These are phyloP conservation scores for Cenchrus fungigraminus DNA, from an alignment of 176 grass and related monocot genomes.

Conservation along the genomic window DNA sequence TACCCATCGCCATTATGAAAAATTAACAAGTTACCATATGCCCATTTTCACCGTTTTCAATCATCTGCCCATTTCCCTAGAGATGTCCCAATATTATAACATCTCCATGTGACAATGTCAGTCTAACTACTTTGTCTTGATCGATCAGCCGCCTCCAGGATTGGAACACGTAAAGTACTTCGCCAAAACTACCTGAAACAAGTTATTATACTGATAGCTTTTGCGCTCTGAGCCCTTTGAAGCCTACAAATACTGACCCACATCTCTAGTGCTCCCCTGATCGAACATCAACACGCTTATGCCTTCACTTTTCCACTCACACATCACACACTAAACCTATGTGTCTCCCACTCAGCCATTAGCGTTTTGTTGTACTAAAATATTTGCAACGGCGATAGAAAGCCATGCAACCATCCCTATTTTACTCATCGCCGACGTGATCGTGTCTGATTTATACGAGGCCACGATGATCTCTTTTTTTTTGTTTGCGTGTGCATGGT, in stretches of 20 bases:
- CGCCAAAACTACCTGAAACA: slow-evolving; percentile 48
- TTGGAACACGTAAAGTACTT: slow-evolving; percentile 52
- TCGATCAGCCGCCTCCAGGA: slow-evolving; percentile 35
- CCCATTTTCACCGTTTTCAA: neutral
- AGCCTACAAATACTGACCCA: slow-evolving; percentile 81
- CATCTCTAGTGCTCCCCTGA: slow-evolving; percentile 69
- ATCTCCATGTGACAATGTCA: neutral
- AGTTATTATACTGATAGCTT: slow-evolving; percentile 51
- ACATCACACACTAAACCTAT: slow-evolving; percentile 48
- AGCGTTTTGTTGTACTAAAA: slow-evolving; percentile 8
- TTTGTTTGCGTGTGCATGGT: neutral
- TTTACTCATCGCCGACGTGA: slow-evolving; percentile 57
- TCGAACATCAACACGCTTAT: slow-evolving; percentile 65
- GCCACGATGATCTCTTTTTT: slow-evolving; percentile 34
- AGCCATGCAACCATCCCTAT: slow-evolving; percentile 40
- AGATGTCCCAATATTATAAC: neutral
- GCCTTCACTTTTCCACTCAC: slow-evolving; percentile 54
- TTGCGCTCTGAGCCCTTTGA: slow-evolving; percentile 63
- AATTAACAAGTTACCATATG: neutral
- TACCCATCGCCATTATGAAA: neutral
- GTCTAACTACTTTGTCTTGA: neutral
- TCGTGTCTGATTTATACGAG: slow-evolving; percentile 59
- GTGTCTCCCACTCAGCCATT: slow-evolving; percentile 80
- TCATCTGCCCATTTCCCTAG: neutral
- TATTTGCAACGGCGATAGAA: slow-evolving; percentile 29